Evolutionary conservation across 805 yeast species (phyloP).

Genomic region (Saccharomycopsis oosterbeekiorum): DNA sequence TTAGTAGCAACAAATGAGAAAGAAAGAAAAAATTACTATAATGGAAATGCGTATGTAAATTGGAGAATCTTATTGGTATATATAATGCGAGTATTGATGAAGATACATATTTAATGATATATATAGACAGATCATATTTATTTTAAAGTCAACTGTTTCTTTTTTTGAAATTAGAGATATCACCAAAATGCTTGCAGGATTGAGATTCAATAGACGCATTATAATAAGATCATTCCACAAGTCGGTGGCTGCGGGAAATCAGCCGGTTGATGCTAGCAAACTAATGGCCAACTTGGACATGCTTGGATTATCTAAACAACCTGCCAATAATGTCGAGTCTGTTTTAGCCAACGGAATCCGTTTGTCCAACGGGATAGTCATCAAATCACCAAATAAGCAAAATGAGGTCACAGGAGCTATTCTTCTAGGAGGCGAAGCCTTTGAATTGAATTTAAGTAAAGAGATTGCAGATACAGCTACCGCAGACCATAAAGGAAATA

Average conservation of each 20-base stretch:
- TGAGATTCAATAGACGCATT: background rate
- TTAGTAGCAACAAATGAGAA: too few species aligned
- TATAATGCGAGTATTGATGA: too few species aligned
- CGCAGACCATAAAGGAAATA: too few species aligned
- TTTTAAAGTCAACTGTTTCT: too few species aligned
- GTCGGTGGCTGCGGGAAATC: background rate
- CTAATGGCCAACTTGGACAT: conserved; percentile 35
- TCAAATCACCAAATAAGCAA: conserved; percentile 32
- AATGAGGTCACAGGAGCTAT: conserved; percentile 37
- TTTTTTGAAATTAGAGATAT: too few species aligned
- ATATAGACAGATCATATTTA: too few species aligned
- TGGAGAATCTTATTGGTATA: too few species aligned
- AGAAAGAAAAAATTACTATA: too few species aligned
- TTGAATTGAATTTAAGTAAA: conserved; percentile 41
- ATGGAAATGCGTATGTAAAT: too few species aligned
- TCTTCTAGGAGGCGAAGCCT: conserved; percentile 47
- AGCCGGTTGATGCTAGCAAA: conserved; percentile 16
- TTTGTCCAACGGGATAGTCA: conserved; percentile 43
- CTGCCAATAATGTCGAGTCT: conserved; percentile 42
- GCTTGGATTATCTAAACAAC: conserved; percentile 33
- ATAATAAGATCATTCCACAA: background rate
- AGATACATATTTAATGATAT: too few species aligned
- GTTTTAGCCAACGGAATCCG: conserved; percentile 48
- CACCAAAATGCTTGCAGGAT: background rate
- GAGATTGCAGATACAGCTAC: background rate